These are phyloP conservation scores for Globisporangium perplexum DNA, from an alignment of 352 stramenopile species.

Conservation along the genomic window DNA sequence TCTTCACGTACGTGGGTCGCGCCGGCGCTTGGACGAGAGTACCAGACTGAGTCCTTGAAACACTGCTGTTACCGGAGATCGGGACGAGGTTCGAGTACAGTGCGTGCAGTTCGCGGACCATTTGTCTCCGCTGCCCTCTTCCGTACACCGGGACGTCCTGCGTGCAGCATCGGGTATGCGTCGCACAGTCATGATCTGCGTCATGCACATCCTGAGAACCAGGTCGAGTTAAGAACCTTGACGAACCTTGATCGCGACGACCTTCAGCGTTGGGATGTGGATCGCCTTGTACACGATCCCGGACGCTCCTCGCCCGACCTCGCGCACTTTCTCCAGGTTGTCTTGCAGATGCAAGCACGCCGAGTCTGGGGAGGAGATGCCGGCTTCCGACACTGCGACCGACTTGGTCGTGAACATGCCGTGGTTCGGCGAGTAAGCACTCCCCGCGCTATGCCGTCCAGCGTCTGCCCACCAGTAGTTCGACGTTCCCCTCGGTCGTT, in stretches of 20 bases:
- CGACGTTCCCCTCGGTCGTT: not conserved
- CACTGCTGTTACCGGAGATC: constrained; percentile 43
- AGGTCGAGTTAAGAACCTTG: too few species aligned
- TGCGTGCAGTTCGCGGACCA: constrained; percentile 87
- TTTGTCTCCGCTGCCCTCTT: constrained; percentile 77
- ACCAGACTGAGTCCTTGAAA: constrained; percentile 4
- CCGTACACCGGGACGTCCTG: constrained; percentile 86
- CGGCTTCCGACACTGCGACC: constrained; percentile 77
- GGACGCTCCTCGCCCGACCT: constrained; percentile 74
- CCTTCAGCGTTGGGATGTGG: constrained; percentile 88
- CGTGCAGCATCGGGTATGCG: not conserved
- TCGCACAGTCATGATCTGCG: not conserved
- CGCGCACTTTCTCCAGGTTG: constrained; percentile 73
- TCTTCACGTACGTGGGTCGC: constrained; percentile 27
- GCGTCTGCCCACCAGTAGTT: constrained; percentile 12
- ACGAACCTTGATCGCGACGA: constrained; percentile 85
- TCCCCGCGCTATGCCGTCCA: constrained; percentile 63
- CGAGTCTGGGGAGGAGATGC: constrained; percentile 79
- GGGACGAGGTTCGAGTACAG: constrained; percentile 88
- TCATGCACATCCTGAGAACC: not conserved
- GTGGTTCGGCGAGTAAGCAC: constrained; percentile 82
- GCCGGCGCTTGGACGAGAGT: constrained; percentile 9
- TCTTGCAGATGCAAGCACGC: constrained; percentile 77
- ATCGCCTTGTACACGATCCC: constrained; percentile 88
- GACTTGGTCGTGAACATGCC: constrained; percentile 85